Base-by-base conservation (phyloP, 2,329 filamentous ascomycete species). In the Trichoderma aggressivum region DNA sequence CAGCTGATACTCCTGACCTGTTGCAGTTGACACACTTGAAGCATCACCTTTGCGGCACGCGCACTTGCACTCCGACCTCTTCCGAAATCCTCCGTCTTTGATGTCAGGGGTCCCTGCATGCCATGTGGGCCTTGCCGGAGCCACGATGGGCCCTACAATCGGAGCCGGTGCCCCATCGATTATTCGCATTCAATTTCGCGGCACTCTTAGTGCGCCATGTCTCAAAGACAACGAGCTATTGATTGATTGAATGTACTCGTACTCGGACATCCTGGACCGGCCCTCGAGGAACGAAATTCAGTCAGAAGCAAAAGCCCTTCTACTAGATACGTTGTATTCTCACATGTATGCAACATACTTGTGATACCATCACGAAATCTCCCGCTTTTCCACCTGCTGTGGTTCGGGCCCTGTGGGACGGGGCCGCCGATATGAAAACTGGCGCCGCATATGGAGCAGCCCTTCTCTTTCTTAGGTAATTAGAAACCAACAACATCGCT, bases 81-180 rank as follows among this genome's bases (percentile, higher is more conserved):
- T 39, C 67, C 67, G 67, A 70, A 43, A 64, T 58, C 60, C 68
- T 59, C 68, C 68, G 68, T 24, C 26, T n/a, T 11, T 43, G 5
- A 39, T 34, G 47, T 36, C 32, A 59, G 68, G 68, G 50, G 34
- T 43, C 53, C 68, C 53, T 70, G 67, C 67, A 63, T 34, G 67
- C 59, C 60, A 70, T 58, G 58, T 64, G 68, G 60, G 60, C 50
- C 67, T 70, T 70, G 39, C 67, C 67, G 67, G 67, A 63, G 67
- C 67, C 67, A 55, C 53, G 53, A 63, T 61, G 56, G 66, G 47
- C 56, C 66, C 66, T 69, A 39, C 56, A 61, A 47, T 53, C 66
- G 66, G 66, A 26, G 36, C 66, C 66, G 55, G 56, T 18, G 56
- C 56, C 55, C 56, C 56, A 69, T 69, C 56, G n/a, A 69, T 61